Conservation (phyloP, 257 asterid genomes). For the Ajuga chamaepitys region DNA sequence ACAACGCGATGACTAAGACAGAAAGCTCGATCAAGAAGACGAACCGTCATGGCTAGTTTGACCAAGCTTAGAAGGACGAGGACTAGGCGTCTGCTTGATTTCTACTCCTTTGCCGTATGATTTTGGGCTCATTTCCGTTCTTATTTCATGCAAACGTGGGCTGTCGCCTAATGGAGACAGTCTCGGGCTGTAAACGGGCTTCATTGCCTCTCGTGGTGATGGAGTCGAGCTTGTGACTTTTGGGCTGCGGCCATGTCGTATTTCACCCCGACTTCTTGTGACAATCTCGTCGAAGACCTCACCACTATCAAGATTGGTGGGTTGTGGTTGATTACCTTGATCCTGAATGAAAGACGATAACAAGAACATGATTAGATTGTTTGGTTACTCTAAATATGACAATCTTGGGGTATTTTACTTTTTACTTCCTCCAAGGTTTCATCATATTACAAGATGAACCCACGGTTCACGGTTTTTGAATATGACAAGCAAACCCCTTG, state of each 20-base stretch:
- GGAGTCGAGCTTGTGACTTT: slow-evolving; percentile 62
- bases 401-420: too few species aligned
- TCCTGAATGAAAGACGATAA: slow-evolving; percentile 29
- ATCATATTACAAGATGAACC: too few species aligned
- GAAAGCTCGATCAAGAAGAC: slow-evolving; percentile 27
- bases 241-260: slow-evolving; percentile 65
- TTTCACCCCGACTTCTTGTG: slow-evolving; percentile 91
- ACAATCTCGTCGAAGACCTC: slow-evolving; percentile 74
- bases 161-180: slow-evolving; percentile 38
- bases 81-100: slow-evolving; percentile 58
- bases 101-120: slow-evolving; percentile 31
- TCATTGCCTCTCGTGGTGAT: slow-evolving; percentile 40
- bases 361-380: neutral
- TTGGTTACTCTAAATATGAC: too few species aligned
- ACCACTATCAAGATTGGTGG: slow-evolving; percentile 35
- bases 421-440: too few species aligned
- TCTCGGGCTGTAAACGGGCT: slow-evolving; percentile 40
- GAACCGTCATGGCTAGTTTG: slow-evolving; percentile 30
- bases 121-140: slow-evolving; percentile 42
- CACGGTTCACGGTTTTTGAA: too few species aligned
- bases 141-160: slow-evolving; percentile 48
- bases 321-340: slow-evolving; percentile 35
- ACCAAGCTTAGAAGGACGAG: slow-evolving; percentile 51
- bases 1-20: neutral
- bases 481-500: too few species aligned